phyloP scores from a whole-genome alignment of 2,329 filamentous ascomycete species.

The Cercospora nicotianae region DNA sequence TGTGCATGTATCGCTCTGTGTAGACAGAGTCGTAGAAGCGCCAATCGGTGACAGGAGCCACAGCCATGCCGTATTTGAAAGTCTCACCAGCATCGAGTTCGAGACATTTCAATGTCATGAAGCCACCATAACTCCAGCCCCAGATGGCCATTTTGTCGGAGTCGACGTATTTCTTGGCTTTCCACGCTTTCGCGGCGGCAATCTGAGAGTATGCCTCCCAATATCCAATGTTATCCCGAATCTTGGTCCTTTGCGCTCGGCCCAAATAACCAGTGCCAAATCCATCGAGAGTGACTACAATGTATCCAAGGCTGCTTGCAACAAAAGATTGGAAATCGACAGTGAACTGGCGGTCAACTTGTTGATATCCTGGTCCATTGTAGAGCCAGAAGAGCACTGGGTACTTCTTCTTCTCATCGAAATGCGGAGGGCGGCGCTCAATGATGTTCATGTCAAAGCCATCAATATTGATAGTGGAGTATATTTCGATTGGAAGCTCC shows the following conservation, averaged over 20 bases:
- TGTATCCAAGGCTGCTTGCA: conserved; percentile 80
- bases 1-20: conserved; percentile 97
- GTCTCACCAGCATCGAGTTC: conserved; percentile 86
- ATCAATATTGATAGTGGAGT: conserved; percentile 81
- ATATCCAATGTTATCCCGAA: conserved; percentile 80
- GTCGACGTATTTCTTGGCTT: conserved; percentile 79
- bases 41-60: conserved; percentile 98
- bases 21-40: conserved; percentile 91
- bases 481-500: conserved; percentile 79
- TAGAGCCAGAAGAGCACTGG: conserved; percentile 95
- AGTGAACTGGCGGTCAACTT: conserved; percentile 73
- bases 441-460: conserved; percentile 71
- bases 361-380: conserved; percentile 90
- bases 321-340: conserved; percentile 92
- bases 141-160: conserved; percentile 82
- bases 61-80: conserved; percentile 96
- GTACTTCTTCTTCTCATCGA: conserved; percentile 76
- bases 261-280: conserved; percentile 90
- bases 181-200: conserved; percentile 81
- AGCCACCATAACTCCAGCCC: conserved; percentile 98
- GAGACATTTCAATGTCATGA: conserved; percentile 90
- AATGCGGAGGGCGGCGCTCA: conserved; percentile 87
- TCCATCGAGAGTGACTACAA: conserved; percentile 92
- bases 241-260: conserved; percentile 75
- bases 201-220: conserved; percentile 91